Evolutionary conservation across 768 basidiomycete genomes (phyloP).

Genomic region (Suillus subalutaceus): DNA sequence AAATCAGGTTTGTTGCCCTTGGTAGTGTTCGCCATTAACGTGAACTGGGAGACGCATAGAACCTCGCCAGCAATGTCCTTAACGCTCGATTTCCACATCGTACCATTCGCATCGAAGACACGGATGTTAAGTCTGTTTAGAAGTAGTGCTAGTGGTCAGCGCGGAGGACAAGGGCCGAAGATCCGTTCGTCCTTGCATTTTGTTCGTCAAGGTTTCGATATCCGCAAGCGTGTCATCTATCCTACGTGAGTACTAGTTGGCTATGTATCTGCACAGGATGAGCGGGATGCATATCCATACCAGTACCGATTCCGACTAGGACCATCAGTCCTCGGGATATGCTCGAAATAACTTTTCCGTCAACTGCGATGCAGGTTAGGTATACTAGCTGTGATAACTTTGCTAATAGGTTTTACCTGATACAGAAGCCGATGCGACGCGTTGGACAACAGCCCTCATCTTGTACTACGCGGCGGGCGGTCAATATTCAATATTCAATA

Average conservation of each 20-base stretch:
- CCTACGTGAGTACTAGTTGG: constrained; percentile 24
- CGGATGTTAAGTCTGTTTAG: constrained; percentile 64
- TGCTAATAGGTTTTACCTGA: constrained; percentile 49
- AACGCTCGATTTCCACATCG: constrained; percentile 87
- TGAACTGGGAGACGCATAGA: constrained; percentile 94
- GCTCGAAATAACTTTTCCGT: constrained; percentile 74
- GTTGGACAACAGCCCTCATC: constrained; percentile 89
- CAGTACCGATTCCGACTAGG: constrained; percentile 85
- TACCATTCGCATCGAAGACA: constrained; percentile 64
- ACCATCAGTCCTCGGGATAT: constrained; percentile 89
- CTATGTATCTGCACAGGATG: constrained; percentile 10
- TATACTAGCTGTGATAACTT: background rate
- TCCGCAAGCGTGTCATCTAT: constrained; percentile 84
- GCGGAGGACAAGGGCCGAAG: background rate
- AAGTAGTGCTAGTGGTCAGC: constrained; percentile 14
- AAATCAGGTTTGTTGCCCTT: constrained; percentile 95
- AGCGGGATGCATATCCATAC: constrained; percentile 41
- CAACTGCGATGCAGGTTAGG: constrained; percentile 54
- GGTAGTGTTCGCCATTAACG: constrained; percentile 80
- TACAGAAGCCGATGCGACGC: constrained; percentile 85
- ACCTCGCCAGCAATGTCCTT: constrained; percentile 90
- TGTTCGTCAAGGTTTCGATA: constrained; percentile 71
- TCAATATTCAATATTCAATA: background rate
- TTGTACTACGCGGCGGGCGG: background rate
- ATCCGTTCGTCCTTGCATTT: constrained; percentile 60